phyloP scores from a whole-genome alignment of 2,329 filamentous ascomycete species.

The Trichophyton mentagrophytes region DNA sequence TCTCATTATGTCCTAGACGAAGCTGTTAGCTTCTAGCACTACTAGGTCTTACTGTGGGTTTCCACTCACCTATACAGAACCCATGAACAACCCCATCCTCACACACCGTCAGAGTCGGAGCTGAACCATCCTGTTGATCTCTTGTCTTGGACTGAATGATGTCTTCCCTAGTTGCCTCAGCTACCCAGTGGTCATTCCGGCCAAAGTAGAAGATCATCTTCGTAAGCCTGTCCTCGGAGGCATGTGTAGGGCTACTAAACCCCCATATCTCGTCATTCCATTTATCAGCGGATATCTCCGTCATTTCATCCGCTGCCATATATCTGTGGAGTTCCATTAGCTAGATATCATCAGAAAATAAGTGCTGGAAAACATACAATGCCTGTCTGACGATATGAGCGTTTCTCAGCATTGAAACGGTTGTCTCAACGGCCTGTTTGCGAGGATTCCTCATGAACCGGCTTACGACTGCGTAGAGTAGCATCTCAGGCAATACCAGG shows the following conservation, averaged over 20 bases:
- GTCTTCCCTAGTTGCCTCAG: constrained; percentile 43
- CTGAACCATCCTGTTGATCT: constrained; percentile 18
- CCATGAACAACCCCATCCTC: constrained; percentile 44
- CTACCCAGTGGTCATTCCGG: constrained; percentile 49
- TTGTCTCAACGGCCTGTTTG: constrained; percentile 34
- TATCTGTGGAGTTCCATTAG: constrained; percentile 22
- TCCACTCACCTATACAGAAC: constrained; percentile 43
- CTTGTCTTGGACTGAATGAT: constrained; percentile 34
- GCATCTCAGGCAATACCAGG: constrained; percentile 27
- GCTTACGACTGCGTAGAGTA: constrained; percentile 33
- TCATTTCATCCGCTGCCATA: constrained; percentile 48
- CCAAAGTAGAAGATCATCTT: constrained; percentile 48
- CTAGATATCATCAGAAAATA: neutral
- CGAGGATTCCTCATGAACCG: constrained; percentile 30
- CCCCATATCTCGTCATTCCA: constrained; percentile 51
- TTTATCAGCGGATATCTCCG: constrained; percentile 41
- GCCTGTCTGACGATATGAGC: constrained; percentile 41
- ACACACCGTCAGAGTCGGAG: constrained; percentile 44
- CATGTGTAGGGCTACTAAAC: constrained; percentile 16
- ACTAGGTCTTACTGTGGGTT: neutral
- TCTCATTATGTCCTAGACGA: constrained; percentile 27
- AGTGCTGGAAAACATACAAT: constrained; percentile 27
- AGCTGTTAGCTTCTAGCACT: neutral
- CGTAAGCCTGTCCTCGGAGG: constrained; percentile 23
- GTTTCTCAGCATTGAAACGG: constrained; percentile 39